phyloP scores from a whole-genome alignment of 257 asterid species.

The Penstemon eatonii region DNA sequence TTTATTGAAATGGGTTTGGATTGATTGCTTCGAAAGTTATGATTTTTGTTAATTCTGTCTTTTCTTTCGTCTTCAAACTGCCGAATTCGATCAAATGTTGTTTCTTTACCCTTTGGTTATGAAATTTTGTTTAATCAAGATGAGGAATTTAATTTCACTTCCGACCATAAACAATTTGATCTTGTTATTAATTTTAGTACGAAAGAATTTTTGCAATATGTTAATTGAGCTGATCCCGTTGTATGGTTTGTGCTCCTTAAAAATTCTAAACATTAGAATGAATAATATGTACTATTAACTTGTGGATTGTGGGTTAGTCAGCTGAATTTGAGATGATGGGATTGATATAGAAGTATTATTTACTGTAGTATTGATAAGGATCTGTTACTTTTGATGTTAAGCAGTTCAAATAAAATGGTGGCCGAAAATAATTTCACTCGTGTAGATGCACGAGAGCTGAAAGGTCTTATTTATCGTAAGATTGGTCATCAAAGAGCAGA shows the following conservation, averaged over 20 bases:
- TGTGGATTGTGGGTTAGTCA: not conserved
- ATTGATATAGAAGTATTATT: not conserved
- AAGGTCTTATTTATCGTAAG: slow-evolving; percentile 47
- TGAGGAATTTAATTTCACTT: slow-evolving; percentile 13
- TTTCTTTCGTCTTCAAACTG: not conserved
- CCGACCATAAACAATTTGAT: slow-evolving; percentile 3
- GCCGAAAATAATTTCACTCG: slow-evolving; percentile 52
- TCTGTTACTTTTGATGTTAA: slow-evolving; percentile 35
- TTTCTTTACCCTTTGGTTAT: slow-evolving; percentile 19
- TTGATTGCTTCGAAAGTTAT: slow-evolving; percentile 12
- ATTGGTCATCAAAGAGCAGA: slow-evolving; percentile 76
- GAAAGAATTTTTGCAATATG: slow-evolving; percentile 8
- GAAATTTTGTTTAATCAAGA: slow-evolving; percentile 27
- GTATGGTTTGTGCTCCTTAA: slow-evolving; percentile 1
- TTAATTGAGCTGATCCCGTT: slow-evolving; percentile 36
- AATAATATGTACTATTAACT: slow-evolving; percentile 1
- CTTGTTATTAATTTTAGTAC: slow-evolving; percentile 17
- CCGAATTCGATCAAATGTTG: not conserved
- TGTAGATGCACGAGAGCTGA: slow-evolving; percentile 60
- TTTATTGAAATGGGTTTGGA: slow-evolving; percentile 21
- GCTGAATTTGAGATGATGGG: not conserved
- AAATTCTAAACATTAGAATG: slow-evolving; percentile 1
- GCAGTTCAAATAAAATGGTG: slow-evolving; percentile 54
- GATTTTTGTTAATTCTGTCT: not conserved
- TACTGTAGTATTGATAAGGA: slow-evolving; percentile 29